A percentile compares a stretch with the other conserved stretches of the same genome.
Conservation (phyloP, 2,329 filamentous ascomycete genomes). For the Colletotrichum musae region DNA sequence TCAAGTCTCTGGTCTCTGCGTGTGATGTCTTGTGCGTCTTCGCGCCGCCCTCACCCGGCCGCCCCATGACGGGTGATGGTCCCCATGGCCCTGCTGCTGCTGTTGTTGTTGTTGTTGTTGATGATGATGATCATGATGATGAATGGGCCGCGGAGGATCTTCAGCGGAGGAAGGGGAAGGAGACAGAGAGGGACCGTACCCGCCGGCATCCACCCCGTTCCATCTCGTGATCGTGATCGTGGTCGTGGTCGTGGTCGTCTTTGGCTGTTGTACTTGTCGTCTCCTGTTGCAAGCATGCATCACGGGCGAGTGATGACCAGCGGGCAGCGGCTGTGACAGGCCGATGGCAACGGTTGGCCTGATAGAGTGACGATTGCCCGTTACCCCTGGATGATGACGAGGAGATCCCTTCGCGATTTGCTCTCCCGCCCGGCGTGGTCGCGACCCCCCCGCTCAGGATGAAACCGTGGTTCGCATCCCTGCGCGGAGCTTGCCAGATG, state of each 20-base stretch:
- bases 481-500: constrained; percentile 31
- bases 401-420: constrained; percentile 26
- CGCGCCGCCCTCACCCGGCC: constrained; percentile 7
- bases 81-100: background rate
- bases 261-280: no score
- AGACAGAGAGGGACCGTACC: background rate
- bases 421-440: constrained; percentile 21
- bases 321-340: constrained; percentile 1
- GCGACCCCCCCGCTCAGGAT: constrained; percentile 33
- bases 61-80: no score
- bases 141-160: background rate
- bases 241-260: no score
- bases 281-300: no score
- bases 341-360: constrained; percentile 14
- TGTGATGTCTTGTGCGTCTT: constrained; percentile 15
- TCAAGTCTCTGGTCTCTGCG: background rate
- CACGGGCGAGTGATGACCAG: no score
- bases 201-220: no score
- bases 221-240: no score
- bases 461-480: constrained; percentile 41
- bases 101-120: background rate
- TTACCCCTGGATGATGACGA: constrained; percentile 34
- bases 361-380: constrained; percentile 16
- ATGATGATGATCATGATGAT: background rate
- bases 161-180: background rate